Conservation (phyloP, 768 basidiomycete species). For the Kwoniella dejecticola region DNA sequence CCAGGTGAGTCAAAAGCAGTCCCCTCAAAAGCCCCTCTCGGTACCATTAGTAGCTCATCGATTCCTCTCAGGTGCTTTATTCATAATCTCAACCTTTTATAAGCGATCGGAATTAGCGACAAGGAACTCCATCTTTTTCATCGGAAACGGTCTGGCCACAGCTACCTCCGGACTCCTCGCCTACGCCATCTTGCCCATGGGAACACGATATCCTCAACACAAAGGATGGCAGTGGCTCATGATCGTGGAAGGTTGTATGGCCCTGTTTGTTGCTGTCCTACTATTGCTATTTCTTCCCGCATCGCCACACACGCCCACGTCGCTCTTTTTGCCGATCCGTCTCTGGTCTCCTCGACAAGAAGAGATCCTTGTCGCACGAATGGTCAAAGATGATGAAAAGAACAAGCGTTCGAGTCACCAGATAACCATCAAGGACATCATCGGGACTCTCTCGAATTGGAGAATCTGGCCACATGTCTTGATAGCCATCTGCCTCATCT, state of each 20-base stretch:
- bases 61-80: constrained; percentile 19
- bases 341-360: constrained; percentile 28
- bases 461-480: constrained; percentile 35
- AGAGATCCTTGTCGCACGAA: constrained; percentile 40
- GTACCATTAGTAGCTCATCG: not conserved
- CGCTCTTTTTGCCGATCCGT: constrained; percentile 39
- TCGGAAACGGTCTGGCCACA: constrained; percentile 36
- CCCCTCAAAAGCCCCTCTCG: not conserved
- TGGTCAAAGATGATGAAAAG: constrained; percentile 40
- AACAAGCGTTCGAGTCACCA: constrained; percentile 13
- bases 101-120: constrained; percentile 44
- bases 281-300: constrained; percentile 44
- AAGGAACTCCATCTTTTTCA: constrained; percentile 45
- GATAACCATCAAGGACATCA: constrained; percentile 28
- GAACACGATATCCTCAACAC: constrained; percentile 15
- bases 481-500: constrained; percentile 25
- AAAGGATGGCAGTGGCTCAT: constrained; percentile 42
- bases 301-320: constrained; percentile 28
- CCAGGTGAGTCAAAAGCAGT: constrained; percentile 27
- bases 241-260: constrained; percentile 43
- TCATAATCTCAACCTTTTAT: constrained; percentile 41
- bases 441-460: constrained; percentile 29
- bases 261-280: constrained; percentile 38
- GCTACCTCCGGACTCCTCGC: constrained; percentile 45
- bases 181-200: constrained; percentile 43